Base-by-base conservation (phyloP, 768 basidiomycete species). In the Leccinum uliginosum region DNA sequence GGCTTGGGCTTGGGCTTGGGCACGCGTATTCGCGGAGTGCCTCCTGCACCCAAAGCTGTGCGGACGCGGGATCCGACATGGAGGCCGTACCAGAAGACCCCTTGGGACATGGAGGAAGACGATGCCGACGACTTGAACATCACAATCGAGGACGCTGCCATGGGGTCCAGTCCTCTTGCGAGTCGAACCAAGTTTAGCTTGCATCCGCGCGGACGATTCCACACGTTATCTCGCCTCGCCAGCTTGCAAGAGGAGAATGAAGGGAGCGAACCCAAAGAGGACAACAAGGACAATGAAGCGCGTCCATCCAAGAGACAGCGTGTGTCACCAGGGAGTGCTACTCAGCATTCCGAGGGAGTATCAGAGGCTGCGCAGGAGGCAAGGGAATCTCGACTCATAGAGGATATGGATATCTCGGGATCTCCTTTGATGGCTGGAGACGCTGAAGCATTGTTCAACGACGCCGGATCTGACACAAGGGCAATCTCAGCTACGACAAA, bases 201-300 rank as follows among this genome's bases (percentile, higher is more conserved):
- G 4, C 54, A 51, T 32, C 15, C 53, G 17, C 63, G 56, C 26
- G 56, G 61, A 29, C 58, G 57, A 30, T 49, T 47, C 15, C 49
- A 44, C 51, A 10, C 32, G 1, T 26, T 59, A 19, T 52, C 59
- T 29, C 47, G 45, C 23, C 69, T 71, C 10, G 55, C 64, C 29
- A 61, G 69, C 50, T 56, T 73, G 17, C 54, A 51, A 49, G 71
- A 73, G 44, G 73, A 68, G 53, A 65, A 57, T 12, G 72, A 73
- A 43, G 59, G 57, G 0, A 44, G 44, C 7, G 65, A 65, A 17
- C 45, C 51, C 26, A 56, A 53, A 24, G 62, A 57, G 30, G 50
- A 50, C 40, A 12, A 35, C 11, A 54, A 52, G 14, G 58, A 62
- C 12, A 10, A 45, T 26, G 63, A 59, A 19, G 9, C 1, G 9